Evolutionary conservation across 2,329 filamentous ascomycete species (phyloP).

Genomic region (Penicillium sp.): DNA sequence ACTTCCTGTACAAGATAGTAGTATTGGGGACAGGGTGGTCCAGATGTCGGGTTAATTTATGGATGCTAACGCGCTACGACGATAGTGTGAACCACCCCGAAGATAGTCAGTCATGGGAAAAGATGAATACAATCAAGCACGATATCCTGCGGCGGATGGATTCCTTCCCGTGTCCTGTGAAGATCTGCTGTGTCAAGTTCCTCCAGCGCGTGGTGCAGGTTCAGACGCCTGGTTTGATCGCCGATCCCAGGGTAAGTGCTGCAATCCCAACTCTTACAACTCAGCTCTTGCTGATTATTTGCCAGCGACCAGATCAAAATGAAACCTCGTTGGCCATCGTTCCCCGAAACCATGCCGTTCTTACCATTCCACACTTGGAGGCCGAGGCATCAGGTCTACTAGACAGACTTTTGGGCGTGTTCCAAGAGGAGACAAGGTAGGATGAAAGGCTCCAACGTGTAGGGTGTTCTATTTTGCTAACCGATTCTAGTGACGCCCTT

Average conservation of each 20-base stretch:
- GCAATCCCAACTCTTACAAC: background rate
- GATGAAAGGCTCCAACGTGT: background rate
- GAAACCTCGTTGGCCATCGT: conserved; percentile 88
- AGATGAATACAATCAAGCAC: conserved; percentile 84
- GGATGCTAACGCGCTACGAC: conserved; percentile 34
- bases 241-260: conserved; percentile 74
- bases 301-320: conserved; percentile 67
- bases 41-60: background rate
- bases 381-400: conserved; percentile 89
- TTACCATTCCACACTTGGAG: conserved; percentile 79
- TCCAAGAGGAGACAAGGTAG: conserved; percentile 85
- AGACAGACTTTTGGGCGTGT: conserved; percentile 79
- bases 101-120: conserved; percentile 80
- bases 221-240: conserved; percentile 79
- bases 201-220: conserved; percentile 89
- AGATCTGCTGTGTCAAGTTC: conserved; percentile 96
- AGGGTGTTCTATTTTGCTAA: background rate
- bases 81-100: conserved; percentile 81
- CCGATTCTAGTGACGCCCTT: conserved; percentile 69
- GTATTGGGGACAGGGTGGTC: background rate
- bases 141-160: conserved; percentile 90
- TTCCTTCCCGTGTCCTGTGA: conserved; percentile 69
- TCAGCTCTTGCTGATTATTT: background rate
- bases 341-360: conserved; percentile 75
- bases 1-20: conserved; percentile 3